phyloP scores from a whole-genome alignment of 176 grass and related monocot genomes.

The Hsuehochloa calcarea region DNA sequence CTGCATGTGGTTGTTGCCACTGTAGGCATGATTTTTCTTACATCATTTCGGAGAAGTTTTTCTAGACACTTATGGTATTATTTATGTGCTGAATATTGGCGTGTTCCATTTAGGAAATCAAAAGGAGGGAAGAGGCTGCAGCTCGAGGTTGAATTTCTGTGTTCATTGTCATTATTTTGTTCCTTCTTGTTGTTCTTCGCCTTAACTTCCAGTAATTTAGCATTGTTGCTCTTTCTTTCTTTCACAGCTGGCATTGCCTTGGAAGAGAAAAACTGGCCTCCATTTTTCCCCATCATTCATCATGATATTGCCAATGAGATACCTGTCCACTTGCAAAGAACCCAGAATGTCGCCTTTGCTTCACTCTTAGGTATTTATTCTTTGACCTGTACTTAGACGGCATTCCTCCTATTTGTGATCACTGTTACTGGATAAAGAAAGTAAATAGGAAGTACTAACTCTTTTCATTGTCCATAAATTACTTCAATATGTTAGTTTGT shows the following conservation, averaged over 20 bases:
- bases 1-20: neutral
- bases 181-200: neutral
- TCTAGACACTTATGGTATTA: neutral
- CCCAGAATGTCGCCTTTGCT: slow-evolving; percentile 58
- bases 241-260: slow-evolving; percentile 51
- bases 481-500: neutral
- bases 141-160: slow-evolving; percentile 33
- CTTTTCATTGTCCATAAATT: neutral
- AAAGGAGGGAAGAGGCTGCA: slow-evolving; percentile 56
- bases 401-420: neutral
- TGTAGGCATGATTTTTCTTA: neutral
- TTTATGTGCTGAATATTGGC: neutral
- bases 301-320: slow-evolving; percentile 77
- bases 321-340: slow-evolving; percentile 63
- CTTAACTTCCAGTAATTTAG: neutral
- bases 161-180: neutral
- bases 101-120: slow-evolving; percentile 45
- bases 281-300: slow-evolving; percentile 75
- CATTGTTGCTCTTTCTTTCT: neutral
- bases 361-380: slow-evolving; percentile 56
- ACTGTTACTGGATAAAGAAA: neutral
- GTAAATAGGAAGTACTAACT: neutral
- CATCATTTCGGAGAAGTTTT: neutral
- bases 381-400: neutral
- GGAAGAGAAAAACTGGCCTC: slow-evolving; percentile 79